Evolutionary conservation across 192 early-diverging fungal genomes (phyloP).

Genomic region (Coemansia guatemalensis): DNA sequence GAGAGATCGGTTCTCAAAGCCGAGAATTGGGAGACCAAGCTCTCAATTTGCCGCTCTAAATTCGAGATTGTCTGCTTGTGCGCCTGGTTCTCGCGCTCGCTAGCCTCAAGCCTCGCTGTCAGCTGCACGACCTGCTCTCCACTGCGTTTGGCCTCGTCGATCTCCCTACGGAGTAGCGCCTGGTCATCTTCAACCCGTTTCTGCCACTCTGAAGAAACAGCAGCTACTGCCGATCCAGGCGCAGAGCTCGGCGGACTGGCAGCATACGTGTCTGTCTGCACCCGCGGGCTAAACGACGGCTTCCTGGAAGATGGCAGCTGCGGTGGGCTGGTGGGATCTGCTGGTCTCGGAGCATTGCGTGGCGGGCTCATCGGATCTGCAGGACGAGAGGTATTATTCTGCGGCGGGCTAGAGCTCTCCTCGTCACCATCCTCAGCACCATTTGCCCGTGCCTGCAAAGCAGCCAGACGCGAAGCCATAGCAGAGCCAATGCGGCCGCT

Average conservation of each 20-base stretch:
- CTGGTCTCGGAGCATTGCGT: no score
- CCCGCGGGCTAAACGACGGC: slow-evolving; percentile 25
- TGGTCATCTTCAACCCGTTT: slow-evolving; percentile 46
- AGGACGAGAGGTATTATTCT: no score
- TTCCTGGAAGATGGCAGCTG: slow-evolving; percentile 24
- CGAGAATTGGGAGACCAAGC: slow-evolving; percentile 19
- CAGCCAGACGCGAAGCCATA: slow-evolving; percentile 51
- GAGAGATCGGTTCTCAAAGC: slow-evolving; percentile 19
- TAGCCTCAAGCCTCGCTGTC: slow-evolving; percentile 18
- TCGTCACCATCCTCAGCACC: slow-evolving; percentile 25
- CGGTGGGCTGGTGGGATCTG: slow-evolving; percentile 5
- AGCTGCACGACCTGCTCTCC: slow-evolving; percentile 28
- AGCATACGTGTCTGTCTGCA: background rate
- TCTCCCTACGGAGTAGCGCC: slow-evolving; percentile 27
- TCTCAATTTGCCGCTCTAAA: slow-evolving; percentile 36
- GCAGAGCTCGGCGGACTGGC: background rate
- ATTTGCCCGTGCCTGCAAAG: slow-evolving; percentile 40
- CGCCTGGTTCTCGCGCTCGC: slow-evolving; percentile 37
- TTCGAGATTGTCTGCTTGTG: slow-evolving; percentile 33
- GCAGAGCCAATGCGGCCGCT: slow-evolving; percentile 43
- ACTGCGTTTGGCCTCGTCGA: slow-evolving; percentile 18
- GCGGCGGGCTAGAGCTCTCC: background rate
- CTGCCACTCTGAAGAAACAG: slow-evolving; percentile 40
- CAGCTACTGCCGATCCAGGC: background rate
- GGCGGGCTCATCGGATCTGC: background rate